Evolutionary conservation across 257 asterid genomes (phyloP).

Genomic region (Solanum appendiculatum): DNA sequence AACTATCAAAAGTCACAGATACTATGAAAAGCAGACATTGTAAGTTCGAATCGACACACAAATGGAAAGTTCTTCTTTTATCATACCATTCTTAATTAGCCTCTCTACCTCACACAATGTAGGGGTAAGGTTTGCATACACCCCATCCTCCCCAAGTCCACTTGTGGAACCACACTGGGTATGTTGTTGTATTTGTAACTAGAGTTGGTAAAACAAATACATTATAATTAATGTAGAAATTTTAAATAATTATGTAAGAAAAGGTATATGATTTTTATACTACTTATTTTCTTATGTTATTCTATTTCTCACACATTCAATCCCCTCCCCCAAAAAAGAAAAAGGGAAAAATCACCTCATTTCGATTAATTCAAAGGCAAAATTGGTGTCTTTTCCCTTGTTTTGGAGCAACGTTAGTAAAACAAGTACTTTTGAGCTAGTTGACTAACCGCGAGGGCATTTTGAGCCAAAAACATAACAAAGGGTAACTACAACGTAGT

Average conservation of each 20-base stretch:
- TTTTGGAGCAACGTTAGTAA: background rate
- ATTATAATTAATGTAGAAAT: no score
- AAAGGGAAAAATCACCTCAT: background rate
- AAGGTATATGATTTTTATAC: background rate
- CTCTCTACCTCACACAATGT: background rate
- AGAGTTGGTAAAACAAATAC: background rate
- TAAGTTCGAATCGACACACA: background rate
- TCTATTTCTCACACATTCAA: background rate
- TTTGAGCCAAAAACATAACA: background rate
- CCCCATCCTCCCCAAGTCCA: background rate
- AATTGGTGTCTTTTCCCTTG: background rate
- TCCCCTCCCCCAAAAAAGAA: background rate
- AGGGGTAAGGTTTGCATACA: background rate
- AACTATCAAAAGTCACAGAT: background rate
- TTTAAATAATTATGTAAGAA: background rate
- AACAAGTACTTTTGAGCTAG: background rate
- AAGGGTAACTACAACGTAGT: background rate
- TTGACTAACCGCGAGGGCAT: background rate
- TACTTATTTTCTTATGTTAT: background rate
- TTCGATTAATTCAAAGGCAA: background rate
- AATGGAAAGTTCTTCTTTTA: background rate
- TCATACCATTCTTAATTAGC: background rate
- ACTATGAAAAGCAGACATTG: background rate
- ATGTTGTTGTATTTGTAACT: background rate
- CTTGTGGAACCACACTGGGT: background rate